Base-by-base conservation (phyloP, 2,329 filamentous ascomycete species). In the Xylaria sp. region DNA sequence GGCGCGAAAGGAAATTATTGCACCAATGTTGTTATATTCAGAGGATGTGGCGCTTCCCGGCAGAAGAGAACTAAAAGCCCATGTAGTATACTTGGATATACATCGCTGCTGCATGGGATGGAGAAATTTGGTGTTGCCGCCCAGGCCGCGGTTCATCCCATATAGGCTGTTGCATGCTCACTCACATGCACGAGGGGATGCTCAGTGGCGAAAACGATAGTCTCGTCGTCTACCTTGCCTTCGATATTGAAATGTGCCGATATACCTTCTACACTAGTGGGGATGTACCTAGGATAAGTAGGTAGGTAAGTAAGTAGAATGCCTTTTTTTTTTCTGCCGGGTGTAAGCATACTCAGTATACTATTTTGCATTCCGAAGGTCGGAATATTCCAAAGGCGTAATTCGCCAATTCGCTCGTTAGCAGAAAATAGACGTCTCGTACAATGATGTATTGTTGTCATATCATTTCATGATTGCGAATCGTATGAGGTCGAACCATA, bases 401-500 rank as follows among this genome's bases (percentile, higher is more conserved):
- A 51, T 63, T 58, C 44, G 35, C 44, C 60, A 53, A 59, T 59
- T 63, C 29, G 35, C 27, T 59, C 37, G 47, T 60, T 27, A 27
- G 35, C n/a, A 25, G 3, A 35, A 9, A 16, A 37, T 23, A 18
- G 8, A 40, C 5, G 23, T 21, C 23, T n/a, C 8, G 42, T 32
- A 54, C 51, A 47, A 60, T 27, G 21, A 23, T n/a, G 18, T 10
- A 10, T 21, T 21, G 27, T 35, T 9, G 42, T 65, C 65, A 50
- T 40, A 57, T 65, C 47, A 65, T 64, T 48, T 40, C 32, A 16
- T 12, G 13, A 8, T 35, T 54, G 51, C 29, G 5, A 4, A 61
- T 69, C 60, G 64, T 69, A 59, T 54, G 64, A 69, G 63, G 57
- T 69, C 60, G 64, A 21, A 40, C 51, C 63, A 63, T 63, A 55